Evolutionary conservation across 2,329 filamentous ascomycete species (phyloP).

Genomic region (Alternaria alternata): DNA sequence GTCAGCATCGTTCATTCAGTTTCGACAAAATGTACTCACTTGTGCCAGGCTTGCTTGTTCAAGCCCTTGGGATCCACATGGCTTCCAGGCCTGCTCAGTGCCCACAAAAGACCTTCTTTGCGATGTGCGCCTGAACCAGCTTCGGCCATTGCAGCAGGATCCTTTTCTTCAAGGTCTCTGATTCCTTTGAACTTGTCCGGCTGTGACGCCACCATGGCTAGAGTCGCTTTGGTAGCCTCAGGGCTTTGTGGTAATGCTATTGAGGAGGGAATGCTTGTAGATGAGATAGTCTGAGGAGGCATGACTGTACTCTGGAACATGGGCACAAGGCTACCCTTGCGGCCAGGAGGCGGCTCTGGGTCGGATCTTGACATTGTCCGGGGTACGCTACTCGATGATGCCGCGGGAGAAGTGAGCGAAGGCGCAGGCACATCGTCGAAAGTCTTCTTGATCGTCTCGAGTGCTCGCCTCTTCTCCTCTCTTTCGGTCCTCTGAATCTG

Average conservation of each 20-base stretch:
- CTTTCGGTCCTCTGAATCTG: slow-evolving; percentile 94
- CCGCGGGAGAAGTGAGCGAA: slow-evolving; percentile 30
- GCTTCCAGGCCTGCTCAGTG: slow-evolving; percentile 87
- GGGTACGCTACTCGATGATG: slow-evolving; percentile 36
- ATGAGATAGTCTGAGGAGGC: slow-evolving; percentile 37
- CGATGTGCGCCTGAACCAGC: slow-evolving; percentile 70
- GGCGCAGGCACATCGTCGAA: slow-evolving; percentile 44
- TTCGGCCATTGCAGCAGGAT: slow-evolving; percentile 56
- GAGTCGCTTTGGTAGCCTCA: slow-evolving; percentile 34
- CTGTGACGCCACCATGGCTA: slow-evolving; percentile 45
- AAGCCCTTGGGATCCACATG: slow-evolving; percentile 95
- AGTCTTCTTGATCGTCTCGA: slow-evolving; percentile 82
- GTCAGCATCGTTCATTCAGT: slow-evolving; percentile 35
- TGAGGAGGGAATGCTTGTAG: slow-evolving; percentile 34
- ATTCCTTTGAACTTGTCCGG: slow-evolving; percentile 83
- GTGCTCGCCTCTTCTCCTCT: slow-evolving; percentile 87
- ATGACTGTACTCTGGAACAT: slow-evolving; percentile 47
- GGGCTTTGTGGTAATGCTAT: slow-evolving; percentile 40
- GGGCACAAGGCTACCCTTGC: slow-evolving; percentile 45
- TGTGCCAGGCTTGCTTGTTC: slow-evolving; percentile 98
- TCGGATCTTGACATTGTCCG: slow-evolving; percentile 34
- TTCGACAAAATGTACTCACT: slow-evolving; percentile 67
- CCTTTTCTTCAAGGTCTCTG: slow-evolving; percentile 88
- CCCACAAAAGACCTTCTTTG: slow-evolving; percentile 96
- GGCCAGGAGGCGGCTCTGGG: slow-evolving; percentile 33